Conservation (phyloP, 148 eudicot species). For the Dysphania ambrosioides region DNA sequence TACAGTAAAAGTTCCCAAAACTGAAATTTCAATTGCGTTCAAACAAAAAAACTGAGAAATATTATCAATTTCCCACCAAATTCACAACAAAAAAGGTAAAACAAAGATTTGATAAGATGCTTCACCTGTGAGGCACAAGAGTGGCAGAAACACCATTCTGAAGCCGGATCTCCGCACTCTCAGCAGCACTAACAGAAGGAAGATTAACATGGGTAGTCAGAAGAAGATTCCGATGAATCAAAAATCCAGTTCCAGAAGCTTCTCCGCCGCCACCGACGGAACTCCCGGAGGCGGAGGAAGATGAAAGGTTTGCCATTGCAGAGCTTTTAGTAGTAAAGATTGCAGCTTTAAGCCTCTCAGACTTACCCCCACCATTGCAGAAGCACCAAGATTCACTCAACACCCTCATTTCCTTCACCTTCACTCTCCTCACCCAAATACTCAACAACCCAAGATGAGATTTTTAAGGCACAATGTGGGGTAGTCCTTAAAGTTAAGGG, state of each 20-base stretch:
- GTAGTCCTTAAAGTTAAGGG: conserved; percentile 8
- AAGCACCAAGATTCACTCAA: conserved; percentile 83
- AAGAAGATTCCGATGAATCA: conserved; percentile 72
- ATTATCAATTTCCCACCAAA: neutral
- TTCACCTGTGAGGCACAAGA: conserved; percentile 80
- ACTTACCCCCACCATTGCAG: conserved; percentile 88
- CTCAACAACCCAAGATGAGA: neutral
- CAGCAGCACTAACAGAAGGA: conserved; percentile 73
- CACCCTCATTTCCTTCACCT: conserved; percentile 48
- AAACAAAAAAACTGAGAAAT: conserved; percentile 12
- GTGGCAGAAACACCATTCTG: conserved; percentile 67
- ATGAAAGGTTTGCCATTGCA: conserved; percentile 56
- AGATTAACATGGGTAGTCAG: conserved; percentile 79
- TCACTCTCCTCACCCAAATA: neutral
- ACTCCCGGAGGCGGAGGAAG: conserved; percentile 16
- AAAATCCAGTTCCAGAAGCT: conserved; percentile 54
- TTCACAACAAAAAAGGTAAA: neutral
- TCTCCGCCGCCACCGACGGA: conserved; percentile 26
- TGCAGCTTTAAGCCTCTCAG: conserved; percentile 67
- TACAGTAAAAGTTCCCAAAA: neutral
- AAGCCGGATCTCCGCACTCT: conserved; percentile 70
- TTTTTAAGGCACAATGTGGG: conserved; percentile 6
- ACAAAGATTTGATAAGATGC: neutral
- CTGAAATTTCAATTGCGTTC: conserved; percentile 9
- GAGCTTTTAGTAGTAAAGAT: conserved; percentile 60